These are phyloP conservation scores for Schizophyllum amplum DNA, from an alignment of 1,284 basidiomycete species.

Conservation along the genomic window DNA sequence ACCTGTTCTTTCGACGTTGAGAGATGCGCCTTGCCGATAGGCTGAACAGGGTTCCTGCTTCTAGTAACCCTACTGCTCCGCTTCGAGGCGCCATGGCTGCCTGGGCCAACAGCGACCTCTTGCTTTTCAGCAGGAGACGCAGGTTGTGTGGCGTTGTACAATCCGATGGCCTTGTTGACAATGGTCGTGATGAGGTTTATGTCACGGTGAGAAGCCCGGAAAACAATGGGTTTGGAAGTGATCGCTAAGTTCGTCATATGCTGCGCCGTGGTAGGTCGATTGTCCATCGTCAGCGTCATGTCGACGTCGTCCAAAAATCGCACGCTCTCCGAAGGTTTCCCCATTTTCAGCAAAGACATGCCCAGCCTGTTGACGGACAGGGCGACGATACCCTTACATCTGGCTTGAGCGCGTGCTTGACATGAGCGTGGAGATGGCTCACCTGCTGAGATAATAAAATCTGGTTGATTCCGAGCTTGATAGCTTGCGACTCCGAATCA, in stretches of 20 bases:
- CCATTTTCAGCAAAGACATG: slow-evolving; percentile 94
- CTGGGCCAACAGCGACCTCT: slow-evolving; percentile 9
- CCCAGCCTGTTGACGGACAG: slow-evolving; percentile 80
- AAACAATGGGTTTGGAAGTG: slow-evolving; percentile 75
- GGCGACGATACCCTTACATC: slow-evolving; percentile 66
- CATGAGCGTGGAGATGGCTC: slow-evolving; percentile 3
- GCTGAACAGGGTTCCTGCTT: slow-evolving; percentile 18
- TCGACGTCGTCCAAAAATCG: slow-evolving; percentile 94
- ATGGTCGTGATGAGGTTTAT: slow-evolving; percentile 88
- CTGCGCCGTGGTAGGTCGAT: slow-evolving; percentile 61
- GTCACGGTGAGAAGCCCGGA: slow-evolving; percentile 91
- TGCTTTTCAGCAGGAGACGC: slow-evolving; percentile 7
- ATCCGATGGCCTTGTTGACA: slow-evolving; percentile 79
- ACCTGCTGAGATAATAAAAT: slow-evolving; percentile 92
- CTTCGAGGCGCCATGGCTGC: slow-evolving; percentile 6
- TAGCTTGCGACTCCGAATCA: slow-evolving; percentile 78
- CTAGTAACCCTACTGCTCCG: slow-evolving; percentile 7
- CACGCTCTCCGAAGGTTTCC: slow-evolving; percentile 73
- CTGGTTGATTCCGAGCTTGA: slow-evolving; percentile 80
- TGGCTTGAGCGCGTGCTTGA: slow-evolving; percentile 4
- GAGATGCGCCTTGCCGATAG: slow-evolving; percentile 49
- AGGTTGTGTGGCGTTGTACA: slow-evolving; percentile 37
- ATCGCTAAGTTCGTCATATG: slow-evolving; percentile 84
- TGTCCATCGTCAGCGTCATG: slow-evolving; percentile 83
- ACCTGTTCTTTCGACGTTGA: slow-evolving; percentile 80